Base-by-base conservation (phyloP, 2,329 filamentous ascomycete species). In the Metarhizium humberi region DNA sequence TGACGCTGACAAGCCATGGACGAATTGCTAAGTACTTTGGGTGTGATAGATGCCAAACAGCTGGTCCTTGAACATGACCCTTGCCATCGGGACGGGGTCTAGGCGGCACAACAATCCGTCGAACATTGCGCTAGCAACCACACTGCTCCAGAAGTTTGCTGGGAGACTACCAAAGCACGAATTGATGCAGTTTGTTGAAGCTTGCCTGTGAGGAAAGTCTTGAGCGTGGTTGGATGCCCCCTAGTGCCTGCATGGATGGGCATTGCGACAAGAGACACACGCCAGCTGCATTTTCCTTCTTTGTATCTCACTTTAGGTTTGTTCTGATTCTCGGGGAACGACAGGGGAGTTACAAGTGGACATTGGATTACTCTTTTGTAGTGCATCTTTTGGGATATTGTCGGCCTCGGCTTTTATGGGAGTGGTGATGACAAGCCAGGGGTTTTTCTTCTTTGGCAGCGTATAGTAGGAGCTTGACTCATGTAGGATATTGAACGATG, bases 31-130 rank as follows among this genome's bases (percentile, higher is more conserved):
- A 38, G 6, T 10, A 32, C 47, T 16, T 47, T 55, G 25, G 57
- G 2, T 5, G 20, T 32, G 20, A 6, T 32, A 66, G 63, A 38
- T 63, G 1, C 65, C 66, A 1, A 63, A 61, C 38, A 58, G 63
- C 0, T 68, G 66, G 66, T 57, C 62, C 5, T 46, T 67, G 34
- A 60, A 61, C 13, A 62, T 61, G 58, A 60, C 63, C 3, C 53
- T 67, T 43, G 61, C 58, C 3, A 48, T 57, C 3, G 58, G 61
- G 2, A 56, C 54, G 32, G 51, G 57, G 2, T 42, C 52, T 5
- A 52, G 56, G 16, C 59, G 60, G 58, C 59, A 63, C 30, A 51
- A 52, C 3, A 61, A 66, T 20, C 60, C 60, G 10, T 65, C 65
- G 8, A 63, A 64, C 45, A 60, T 62, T 8, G 61, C 61, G 0